Evolutionary conservation across 2,329 filamentous ascomycete genomes (phyloP).

Genomic region (Tolypocladium amazonense): DNA sequence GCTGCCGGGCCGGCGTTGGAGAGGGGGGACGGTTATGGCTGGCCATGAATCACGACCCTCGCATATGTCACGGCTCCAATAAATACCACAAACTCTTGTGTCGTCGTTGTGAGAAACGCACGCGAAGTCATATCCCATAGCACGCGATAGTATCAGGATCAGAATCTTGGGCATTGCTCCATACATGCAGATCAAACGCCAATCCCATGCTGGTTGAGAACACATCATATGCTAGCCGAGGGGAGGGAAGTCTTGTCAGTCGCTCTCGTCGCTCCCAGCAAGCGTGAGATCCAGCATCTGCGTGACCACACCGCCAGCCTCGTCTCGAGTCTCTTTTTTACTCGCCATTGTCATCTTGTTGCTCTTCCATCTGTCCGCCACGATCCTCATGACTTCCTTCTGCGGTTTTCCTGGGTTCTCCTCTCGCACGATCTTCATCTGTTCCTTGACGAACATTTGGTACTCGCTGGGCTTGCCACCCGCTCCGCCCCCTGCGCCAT

Average conservation of each 20-base stretch:
- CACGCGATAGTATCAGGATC: background rate
- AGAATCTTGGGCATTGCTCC: background rate
- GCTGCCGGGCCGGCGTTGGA: background rate
- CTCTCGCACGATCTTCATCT: conserved; percentile 51
- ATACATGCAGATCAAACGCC: background rate
- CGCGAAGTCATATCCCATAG: background rate
- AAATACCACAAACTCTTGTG: background rate
- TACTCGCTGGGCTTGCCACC: conserved; percentile 28
- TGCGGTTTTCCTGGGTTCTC: conserved; percentile 47
- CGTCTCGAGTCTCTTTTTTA: conserved; percentile 4
- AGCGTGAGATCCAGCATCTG: background rate
- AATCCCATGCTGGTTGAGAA: background rate
- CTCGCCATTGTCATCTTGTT: conserved; percentile 25
- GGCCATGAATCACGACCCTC: background rate
- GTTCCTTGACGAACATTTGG: conserved; percentile 49
- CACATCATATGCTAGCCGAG: background rate
- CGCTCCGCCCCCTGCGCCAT: conserved; percentile 5
- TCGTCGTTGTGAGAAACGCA: background rate
- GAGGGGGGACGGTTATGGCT: background rate
- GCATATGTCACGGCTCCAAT: background rate
- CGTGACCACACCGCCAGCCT: conserved; percentile 1
- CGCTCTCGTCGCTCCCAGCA: background rate
- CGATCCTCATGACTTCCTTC: conserved; percentile 58
- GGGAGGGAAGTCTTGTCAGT: background rate
- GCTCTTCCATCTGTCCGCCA: conserved; percentile 51